phyloP scores from a whole-genome alignment of 1,284 basidiomycete genomes.

The Grifola frondosa region DNA sequence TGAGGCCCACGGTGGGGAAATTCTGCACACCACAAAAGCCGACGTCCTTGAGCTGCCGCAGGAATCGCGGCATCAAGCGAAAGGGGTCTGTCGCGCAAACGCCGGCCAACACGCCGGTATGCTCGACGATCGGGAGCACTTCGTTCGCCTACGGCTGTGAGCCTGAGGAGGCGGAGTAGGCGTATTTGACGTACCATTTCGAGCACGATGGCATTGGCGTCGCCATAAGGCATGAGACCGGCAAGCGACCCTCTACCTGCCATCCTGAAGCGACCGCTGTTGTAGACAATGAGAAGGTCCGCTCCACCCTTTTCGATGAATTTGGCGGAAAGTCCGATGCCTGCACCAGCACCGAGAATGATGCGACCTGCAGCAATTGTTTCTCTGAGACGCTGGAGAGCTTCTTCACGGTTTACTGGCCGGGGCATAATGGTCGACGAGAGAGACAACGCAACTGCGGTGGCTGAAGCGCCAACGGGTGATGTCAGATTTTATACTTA shows the following conservation, averaged over 20 bases:
- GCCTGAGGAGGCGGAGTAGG: not conserved
- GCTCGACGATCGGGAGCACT: slow-evolving; percentile 20
- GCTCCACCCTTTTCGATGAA: slow-evolving; percentile 26
- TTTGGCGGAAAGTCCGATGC: slow-evolving; percentile 26
- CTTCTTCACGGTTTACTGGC: slow-evolving; percentile 19
- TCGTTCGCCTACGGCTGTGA: slow-evolving; percentile 18
- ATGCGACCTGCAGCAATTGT: slow-evolving; percentile 18
- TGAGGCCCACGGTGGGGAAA: slow-evolving; percentile 26
- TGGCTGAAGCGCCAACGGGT: no score
- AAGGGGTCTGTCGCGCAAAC: slow-evolving; percentile 27
- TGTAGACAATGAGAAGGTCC: slow-evolving; percentile 26
- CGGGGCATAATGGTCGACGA: slow-evolving; percentile 20
- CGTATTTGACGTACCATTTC: slow-evolving; percentile 17
- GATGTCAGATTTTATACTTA: no score
- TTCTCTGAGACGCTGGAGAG: slow-evolving; percentile 17
- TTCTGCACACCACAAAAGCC: slow-evolving; percentile 29
- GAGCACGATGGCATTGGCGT: slow-evolving; percentile 24
- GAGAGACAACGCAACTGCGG: no score
- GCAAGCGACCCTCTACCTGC: slow-evolving; percentile 24
- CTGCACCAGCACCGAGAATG: slow-evolving; percentile 24
- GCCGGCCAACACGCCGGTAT: slow-evolving; percentile 20
- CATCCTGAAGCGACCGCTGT: slow-evolving; percentile 27
- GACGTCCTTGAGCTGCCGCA: slow-evolving; percentile 19
- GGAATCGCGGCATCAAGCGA: slow-evolving; percentile 24
- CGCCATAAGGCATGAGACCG: slow-evolving; percentile 26